These are phyloP conservation scores for Chaetomiaceae sp. DNA, from an alignment of 2,329 filamentous ascomycete species.

Conservation along the genomic window DNA sequence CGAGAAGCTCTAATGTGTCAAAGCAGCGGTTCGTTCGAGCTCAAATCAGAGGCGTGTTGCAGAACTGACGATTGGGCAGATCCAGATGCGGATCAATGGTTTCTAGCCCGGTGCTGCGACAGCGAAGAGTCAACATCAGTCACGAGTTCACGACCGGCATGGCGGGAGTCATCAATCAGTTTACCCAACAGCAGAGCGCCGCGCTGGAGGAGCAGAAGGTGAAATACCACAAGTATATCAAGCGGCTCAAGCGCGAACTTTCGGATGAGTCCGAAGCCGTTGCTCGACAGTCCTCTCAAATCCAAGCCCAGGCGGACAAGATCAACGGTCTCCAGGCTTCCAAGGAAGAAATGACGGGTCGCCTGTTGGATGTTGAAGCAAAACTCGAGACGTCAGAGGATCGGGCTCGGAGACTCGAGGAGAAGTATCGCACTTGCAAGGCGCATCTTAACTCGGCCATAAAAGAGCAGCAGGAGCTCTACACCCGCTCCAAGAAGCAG, in stretches of 20 bases:
- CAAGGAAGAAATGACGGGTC: conserved; percentile 10
- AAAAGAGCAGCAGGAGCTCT: conserved; percentile 41
- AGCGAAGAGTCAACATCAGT: conserved; percentile 13
- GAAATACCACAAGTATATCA: conserved; percentile 20
- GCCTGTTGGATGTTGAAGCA: conserved; percentile 22
- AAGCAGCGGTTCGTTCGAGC: conserved; percentile 5
- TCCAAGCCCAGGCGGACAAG: conserved; percentile 12
- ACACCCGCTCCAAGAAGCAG: conserved; percentile 28
- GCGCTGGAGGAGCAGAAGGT: conserved; percentile 14
- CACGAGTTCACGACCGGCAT: conserved; percentile 19
- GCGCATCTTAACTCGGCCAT: conserved; percentile 40
- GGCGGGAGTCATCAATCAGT: conserved; percentile 19
- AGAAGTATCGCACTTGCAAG: conserved; percentile 32
- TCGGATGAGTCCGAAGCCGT: neutral
- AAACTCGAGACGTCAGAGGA: conserved; percentile 25
- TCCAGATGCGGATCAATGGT: conserved; percentile 8
- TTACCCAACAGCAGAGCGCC: conserved; percentile 16
- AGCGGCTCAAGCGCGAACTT: conserved; percentile 13
- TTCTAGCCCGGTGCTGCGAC: conserved; percentile 11
- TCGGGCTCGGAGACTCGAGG: conserved; percentile 28
- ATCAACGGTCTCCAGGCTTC: conserved; percentile 14
- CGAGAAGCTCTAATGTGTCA: conserved; percentile 16
- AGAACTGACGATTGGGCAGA: conserved; percentile 2
- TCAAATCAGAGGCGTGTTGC: neutral
- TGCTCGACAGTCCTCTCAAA: conserved; percentile 2